Base-by-base conservation (phyloP, 2,329 filamentous ascomycete genomes). In the Penicillium sp. region DNA sequence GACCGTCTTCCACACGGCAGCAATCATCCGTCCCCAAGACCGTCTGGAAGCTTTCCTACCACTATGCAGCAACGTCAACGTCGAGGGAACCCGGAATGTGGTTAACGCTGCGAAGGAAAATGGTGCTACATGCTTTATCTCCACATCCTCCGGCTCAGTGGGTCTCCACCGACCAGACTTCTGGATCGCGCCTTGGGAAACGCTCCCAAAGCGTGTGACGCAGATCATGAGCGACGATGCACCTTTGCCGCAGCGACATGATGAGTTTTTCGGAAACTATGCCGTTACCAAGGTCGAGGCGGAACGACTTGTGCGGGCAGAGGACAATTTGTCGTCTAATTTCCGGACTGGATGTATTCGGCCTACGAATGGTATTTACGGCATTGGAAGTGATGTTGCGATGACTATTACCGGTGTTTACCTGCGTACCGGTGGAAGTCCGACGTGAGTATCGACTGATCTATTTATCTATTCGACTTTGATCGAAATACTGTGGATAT, bases 1-100 rank as follows among this genome's bases (percentile, higher is more conserved):
- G 25, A 85, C 83, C 1, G 83, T 86, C 14, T 84, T 83, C 64
- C 83, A 86, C 70, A 85, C 80, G 0, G 83, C 83, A 2, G 83
- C 83, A 1, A 74, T 79, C 5, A 85, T 86, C 57, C 74, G 81
- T 11, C 77, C 81, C 0, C 77, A 74, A 16, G 83, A 85, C 54
- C 78, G 83, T 7, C 74, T 77, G 50, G 64, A 67, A 46, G 68
- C 75, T 31, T 72, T 81, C 31, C 82, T 85, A 60, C 67, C 73
- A 25, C 76, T 78, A 26, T 76, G 77, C 53, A 75, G 75, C 49
- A 69, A 73, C 19, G 81, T 85, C 53, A 86, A 86, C 59, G 74
- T 84, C 25, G 67, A 64, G 9, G 83, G 83, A 9, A 81, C 82
- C 2, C 69, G 70, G 19, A 80, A 84, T 61, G 76, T 84, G 0